A percentile compares a stretch with the other conserved stretches of the same genome.
These are phyloP conservation scores for Pleodorina starrii DNA, from an alignment of 139 green algal genomes.

Conservation along the genomic window DNA sequence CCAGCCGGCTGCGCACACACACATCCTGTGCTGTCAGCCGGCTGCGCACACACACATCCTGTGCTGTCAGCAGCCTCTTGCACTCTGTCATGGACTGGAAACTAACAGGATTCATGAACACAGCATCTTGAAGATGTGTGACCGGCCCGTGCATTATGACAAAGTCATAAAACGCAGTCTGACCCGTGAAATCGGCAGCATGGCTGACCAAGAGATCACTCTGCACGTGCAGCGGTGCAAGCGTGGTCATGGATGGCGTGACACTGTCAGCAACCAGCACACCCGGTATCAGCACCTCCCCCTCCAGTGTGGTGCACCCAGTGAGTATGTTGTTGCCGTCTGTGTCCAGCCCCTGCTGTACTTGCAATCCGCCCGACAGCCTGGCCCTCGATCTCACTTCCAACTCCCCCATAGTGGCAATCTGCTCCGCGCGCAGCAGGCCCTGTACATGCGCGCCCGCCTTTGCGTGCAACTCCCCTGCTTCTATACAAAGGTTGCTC, in stretches of 20 bases:
- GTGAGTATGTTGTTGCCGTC: neutral
- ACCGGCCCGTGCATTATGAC: neutral
- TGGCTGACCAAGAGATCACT: neutral
- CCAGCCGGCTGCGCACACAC: neutral
- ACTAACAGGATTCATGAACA: neutral
- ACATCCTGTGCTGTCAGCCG: neutral
- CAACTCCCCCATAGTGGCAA: neutral
- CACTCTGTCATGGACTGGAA: neutral
- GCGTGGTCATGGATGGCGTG: neutral
- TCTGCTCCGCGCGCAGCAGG: neutral
- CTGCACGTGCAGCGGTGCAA: neutral
- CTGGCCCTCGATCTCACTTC: neutral
- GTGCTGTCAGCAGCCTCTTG: neutral
- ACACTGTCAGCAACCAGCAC: neutral
- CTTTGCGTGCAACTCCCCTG: neutral
- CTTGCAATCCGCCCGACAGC: neutral
- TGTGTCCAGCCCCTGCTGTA: neutral
- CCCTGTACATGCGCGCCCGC: neutral
- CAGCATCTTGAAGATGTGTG: neutral
- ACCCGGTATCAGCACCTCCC: neutral
- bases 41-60: neutral
- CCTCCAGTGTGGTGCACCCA: neutral
- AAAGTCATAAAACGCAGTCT: neutral
- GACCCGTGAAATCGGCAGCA: neutral
- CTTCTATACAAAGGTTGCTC: neutral